phyloP scores from a whole-genome alignment of 306 rosid genomes.

The Cucumis cinereus region DNA sequence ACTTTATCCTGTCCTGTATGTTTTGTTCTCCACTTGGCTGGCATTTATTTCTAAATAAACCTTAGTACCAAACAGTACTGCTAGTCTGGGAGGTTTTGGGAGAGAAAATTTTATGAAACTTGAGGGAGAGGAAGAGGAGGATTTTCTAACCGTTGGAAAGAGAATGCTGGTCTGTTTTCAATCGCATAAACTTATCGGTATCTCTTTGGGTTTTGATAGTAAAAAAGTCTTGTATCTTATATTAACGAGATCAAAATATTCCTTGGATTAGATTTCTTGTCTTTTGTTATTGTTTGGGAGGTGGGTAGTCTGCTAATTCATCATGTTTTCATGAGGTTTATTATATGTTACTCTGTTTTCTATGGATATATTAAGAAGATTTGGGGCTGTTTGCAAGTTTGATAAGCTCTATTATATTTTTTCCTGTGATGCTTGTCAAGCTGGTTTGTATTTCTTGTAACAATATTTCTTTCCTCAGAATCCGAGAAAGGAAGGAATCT shows the following conservation, averaged over 20 bases:
- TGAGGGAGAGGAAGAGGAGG: not conserved
- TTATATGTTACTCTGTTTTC: not conserved
- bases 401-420: not conserved
- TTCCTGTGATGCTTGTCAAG: not conserved
- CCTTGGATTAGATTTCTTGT: not conserved
- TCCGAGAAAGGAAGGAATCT: conserved; percentile 89
- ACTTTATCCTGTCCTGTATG: not conserved
- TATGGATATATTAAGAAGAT: not conserved
- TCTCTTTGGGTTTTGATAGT: not conserved
- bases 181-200: not conserved
- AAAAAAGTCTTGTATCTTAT: not conserved
- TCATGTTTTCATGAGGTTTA: not conserved
- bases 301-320: not conserved
- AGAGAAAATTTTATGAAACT: not conserved
- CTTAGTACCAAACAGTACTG: not conserved
- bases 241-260: not conserved
- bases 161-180: not conserved
- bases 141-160: not conserved
- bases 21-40: not conserved
- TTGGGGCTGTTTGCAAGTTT: not conserved
- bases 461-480: conserved; percentile 27
- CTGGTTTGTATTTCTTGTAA: not conserved
- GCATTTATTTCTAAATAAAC: not conserved
- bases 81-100: not conserved
- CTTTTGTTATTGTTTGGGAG: not conserved